These are phyloP conservation scores for Lichtheimia hyalospora DNA, from an alignment of 371 early-diverging fungal species.

Conservation along the genomic window DNA sequence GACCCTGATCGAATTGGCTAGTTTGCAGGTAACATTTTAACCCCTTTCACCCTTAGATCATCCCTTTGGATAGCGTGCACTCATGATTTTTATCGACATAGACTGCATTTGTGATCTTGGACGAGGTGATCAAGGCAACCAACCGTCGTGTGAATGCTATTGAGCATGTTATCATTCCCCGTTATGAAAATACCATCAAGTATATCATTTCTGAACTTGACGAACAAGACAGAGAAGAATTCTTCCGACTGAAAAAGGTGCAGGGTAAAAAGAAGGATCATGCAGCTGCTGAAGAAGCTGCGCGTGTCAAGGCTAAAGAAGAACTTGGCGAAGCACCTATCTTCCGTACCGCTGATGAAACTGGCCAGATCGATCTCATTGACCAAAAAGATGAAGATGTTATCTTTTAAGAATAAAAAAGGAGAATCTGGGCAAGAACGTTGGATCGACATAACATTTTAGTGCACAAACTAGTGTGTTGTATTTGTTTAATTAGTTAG, in stretches of 20 bases:
- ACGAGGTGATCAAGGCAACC: slow-evolving; percentile 98
- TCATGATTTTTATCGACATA: neutral
- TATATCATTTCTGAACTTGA: slow-evolving; percentile 98
- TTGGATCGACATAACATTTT: too few relatives aligned
- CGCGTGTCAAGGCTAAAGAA: slow-evolving; percentile 17
- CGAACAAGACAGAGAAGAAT: slow-evolving; percentile 99
- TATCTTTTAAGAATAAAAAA: slow-evolving; percentile 43
- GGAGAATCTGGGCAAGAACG: neutral
- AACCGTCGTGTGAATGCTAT: slow-evolving; percentile 99
- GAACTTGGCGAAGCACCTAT: slow-evolving; percentile 14
- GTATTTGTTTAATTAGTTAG: neutral
- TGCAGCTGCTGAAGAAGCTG: slow-evolving; percentile 59
- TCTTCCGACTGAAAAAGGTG: slow-evolving; percentile 97
- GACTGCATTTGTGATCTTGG: slow-evolving; percentile 89
- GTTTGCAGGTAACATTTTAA: slow-evolving; percentile 75
- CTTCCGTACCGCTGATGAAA: slow-evolving; percentile 41
- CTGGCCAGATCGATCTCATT: slow-evolving; percentile 46
- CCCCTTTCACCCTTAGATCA: too few relatives aligned
- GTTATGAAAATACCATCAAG: slow-evolving; percentile 97
- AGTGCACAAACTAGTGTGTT: neutral
- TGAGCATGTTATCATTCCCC: slow-evolving; percentile 98
- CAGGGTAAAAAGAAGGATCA: slow-evolving; percentile 97
- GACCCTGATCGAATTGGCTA: slow-evolving; percentile 94
- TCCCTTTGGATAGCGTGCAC: too few relatives aligned
- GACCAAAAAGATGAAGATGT: slow-evolving; percentile 64